A percentile compares a stretch with the other conserved stretches of the same genome.
phyloP scores from a whole-genome alignment of 202 grass and related monocot species.

The Dendrocalamus latiflorus region DNA sequence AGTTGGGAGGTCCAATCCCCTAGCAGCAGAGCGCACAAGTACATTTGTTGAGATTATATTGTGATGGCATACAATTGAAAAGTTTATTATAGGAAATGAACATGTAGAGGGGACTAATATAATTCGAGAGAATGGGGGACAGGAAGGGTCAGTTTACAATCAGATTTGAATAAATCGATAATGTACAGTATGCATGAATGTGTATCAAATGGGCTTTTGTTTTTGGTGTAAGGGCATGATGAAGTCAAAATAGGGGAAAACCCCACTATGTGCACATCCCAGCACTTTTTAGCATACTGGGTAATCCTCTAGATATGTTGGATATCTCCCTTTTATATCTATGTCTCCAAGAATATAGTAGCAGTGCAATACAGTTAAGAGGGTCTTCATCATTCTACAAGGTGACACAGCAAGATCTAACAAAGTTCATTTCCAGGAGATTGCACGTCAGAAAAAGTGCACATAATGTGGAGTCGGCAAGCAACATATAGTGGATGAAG shows the following conservation, averaged over 20 bases:
- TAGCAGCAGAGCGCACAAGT: no score
- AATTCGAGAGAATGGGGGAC: background rate
- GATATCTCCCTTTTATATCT: slow-evolving; percentile 19
- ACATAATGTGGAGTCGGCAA: slow-evolving; percentile 6
- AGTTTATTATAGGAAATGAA: background rate
- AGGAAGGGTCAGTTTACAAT: background rate
- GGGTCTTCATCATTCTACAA: slow-evolving; percentile 1
- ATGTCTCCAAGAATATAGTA: background rate
- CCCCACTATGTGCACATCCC: background rate
- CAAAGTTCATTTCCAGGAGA: slow-evolving; percentile 21
- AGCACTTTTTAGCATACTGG: background rate
- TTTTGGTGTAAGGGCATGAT: background rate
- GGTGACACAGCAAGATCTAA: background rate
- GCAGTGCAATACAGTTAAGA: slow-evolving; percentile 19
- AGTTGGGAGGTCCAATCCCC: no score
- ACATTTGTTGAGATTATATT: no score
- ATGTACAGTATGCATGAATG: background rate
- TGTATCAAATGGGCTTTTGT: background rate
- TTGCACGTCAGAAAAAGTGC: slow-evolving; percentile 19
- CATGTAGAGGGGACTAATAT: background rate
- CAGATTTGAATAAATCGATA: background rate
- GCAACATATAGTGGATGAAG: background rate
- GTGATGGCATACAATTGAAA: background rate
- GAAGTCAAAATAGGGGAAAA: background rate
- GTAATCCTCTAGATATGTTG: background rate